Evolutionary conservation across 192 early-diverging fungal genomes (phyloP), one percentile per base, ranked within the genome.

Genomic region (Podila minutissima): DNA sequence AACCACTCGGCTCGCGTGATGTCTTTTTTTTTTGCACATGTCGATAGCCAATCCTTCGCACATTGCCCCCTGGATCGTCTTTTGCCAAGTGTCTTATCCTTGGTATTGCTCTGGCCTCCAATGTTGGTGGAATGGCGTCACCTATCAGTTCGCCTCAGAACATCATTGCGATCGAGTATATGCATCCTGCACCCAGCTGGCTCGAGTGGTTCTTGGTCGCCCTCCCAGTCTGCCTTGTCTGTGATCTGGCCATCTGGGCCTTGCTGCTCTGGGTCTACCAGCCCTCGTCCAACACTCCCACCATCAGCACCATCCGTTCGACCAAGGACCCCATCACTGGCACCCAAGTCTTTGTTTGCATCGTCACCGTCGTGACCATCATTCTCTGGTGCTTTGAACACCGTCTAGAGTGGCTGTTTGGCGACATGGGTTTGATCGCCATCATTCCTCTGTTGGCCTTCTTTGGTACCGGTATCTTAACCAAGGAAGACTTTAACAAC

Each of bases 141-240:
- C 97, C 97, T 15, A 99, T 99, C 71, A 92, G 95, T 20, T 96
- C 95, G 19, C 97, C 97, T n/a, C 97, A 99, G 74, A 99, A 99
- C 86, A 95, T 96, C 65, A 94, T 99, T 69, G 95, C 97, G 10
- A 95, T 99, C 66, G 90, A 93, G 66, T 96, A 91, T 66, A 99
- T 99, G 96, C 79, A 88, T 29, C 97, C 96, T 15, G 69, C 91
- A 7, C 95, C 95, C 1, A 90, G 93, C 41, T 99, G 97, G 97
- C 79, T 87, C 31, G 88, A 97, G 82, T 99, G 96, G 95, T 96
- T 97, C 75, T 75, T 88, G 5, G 89, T 99, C 35, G 88, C 96
- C 0, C 84, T 99, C 29, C 97, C 97, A 4, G 84, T 99, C 35
- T 96, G 93, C 69, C 57, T 97, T 4, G 74, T 93, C 19, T 88